These are phyloP conservation scores for Eimeria falciformis DNA, from an alignment of 169 alveolate genomes.

Conservation along the genomic window DNA sequence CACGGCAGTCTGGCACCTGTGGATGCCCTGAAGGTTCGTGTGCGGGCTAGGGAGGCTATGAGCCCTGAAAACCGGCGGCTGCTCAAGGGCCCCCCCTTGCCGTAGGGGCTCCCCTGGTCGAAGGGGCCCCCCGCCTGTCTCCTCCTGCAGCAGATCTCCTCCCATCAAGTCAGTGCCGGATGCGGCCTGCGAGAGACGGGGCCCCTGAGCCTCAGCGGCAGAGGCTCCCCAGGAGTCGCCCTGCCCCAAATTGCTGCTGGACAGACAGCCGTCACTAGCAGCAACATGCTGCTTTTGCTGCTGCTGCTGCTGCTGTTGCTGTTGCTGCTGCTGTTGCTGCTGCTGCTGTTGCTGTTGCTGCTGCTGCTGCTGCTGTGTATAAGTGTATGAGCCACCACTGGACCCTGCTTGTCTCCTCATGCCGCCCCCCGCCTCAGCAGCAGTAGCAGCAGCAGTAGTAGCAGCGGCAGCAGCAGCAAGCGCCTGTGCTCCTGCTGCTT, in stretches of 20 bases:
- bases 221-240: not conserved
- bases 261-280: not conserved
- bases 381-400: not conserved
- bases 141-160: not conserved
- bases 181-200: not conserved
- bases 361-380: not conserved
- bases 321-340: not conserved
- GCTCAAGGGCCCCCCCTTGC: not conserved
- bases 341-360: slow-evolving; percentile 1
- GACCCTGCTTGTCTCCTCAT: not conserved
- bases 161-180: too few relatives aligned
- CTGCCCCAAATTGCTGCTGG: not conserved
- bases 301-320: slow-evolving; percentile 1
- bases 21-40: not conserved
- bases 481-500: not conserved
- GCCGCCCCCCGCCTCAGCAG: not conserved
- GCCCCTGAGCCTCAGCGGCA: not conserved
- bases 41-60: not conserved
- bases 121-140: not conserved
- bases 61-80: not conserved
- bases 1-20: not conserved
- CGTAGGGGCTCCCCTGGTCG: not conserved
- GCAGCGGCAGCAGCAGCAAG: slow-evolving; percentile 25
- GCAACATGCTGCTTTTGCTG: not conserved
- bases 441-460: not conserved